A percentile compares a stretch with the other conserved stretches of the same genome.
Conservation (phyloP, 129 eudicot genomes). For the Flaveria robusta region DNA sequence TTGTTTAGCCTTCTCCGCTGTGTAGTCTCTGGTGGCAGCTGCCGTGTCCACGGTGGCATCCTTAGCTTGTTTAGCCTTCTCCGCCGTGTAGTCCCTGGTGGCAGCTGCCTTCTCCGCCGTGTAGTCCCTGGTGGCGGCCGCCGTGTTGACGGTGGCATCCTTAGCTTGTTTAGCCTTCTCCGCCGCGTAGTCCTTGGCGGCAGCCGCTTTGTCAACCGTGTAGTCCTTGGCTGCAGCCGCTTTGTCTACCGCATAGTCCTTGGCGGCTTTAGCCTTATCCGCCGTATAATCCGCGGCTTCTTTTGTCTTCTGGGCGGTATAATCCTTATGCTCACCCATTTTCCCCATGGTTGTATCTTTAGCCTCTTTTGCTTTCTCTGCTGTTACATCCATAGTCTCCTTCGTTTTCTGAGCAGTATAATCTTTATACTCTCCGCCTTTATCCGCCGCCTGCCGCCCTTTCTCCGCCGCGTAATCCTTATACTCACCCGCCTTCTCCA, state of each 20-base stretch:
- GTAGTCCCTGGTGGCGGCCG: constrained; percentile 39
- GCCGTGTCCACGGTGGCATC: constrained; percentile 21
- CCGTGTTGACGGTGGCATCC: constrained; percentile 39
- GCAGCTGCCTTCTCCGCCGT: too few relatives aligned
- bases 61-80: constrained; percentile 3
- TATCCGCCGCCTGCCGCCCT: constrained; percentile 8
- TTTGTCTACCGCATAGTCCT: constrained; percentile 17
- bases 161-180: constrained; percentile 32
- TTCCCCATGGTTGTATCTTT: constrained; percentile 34
- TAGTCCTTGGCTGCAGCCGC: constrained; percentile 19
- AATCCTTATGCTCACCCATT: constrained; percentile 32
- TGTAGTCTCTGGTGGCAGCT: constrained; percentile 1
- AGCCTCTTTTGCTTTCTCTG: constrained; percentile 32
- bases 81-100: too few relatives aligned
- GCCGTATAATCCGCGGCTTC: constrained; percentile 23
- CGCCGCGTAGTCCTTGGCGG: constrained; percentile 11
- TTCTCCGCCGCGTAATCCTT: constrained; percentile 21
- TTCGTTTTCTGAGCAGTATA: constrained; percentile 20
- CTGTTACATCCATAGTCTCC: constrained; percentile 21
- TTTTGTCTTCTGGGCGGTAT: constrained; percentile 20
- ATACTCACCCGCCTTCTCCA: not conserved
- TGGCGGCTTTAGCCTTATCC: not conserved
- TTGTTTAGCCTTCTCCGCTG: constrained; percentile 20
- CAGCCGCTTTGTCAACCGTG: not conserved
- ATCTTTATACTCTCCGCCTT: constrained; percentile 29